Conservation (phyloP, 2,329 filamentous ascomycete species). For the Paecilomyces sp. region DNA sequence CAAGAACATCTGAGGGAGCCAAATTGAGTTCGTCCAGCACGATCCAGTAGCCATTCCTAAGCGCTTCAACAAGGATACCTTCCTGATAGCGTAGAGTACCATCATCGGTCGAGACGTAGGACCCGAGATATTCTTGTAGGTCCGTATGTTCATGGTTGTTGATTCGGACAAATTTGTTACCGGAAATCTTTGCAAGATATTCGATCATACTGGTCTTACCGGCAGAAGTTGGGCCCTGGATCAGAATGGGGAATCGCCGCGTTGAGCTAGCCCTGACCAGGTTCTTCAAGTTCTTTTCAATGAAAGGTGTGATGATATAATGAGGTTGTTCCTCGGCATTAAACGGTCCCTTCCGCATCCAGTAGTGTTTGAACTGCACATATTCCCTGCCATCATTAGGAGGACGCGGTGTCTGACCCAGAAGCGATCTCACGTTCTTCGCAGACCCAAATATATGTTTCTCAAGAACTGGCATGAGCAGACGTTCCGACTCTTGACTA, state of each 20-base stretch:
- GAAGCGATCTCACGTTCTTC: constrained; percentile 61
- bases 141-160: constrained; percentile 99
- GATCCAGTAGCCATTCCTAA: constrained; percentile 93
- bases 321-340: constrained; percentile 65
- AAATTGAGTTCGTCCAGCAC: constrained; percentile 96
- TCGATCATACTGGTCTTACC: constrained; percentile 99
- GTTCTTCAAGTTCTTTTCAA: constrained; percentile 91
- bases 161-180: constrained; percentile 95
- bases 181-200: constrained; percentile 91
- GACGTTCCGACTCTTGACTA: constrained; percentile 69
- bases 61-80: constrained; percentile 83
- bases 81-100: constrained; percentile 88
- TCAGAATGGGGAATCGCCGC: constrained; percentile 81
- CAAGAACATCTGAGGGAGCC: constrained; percentile 91
- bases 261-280: constrained; percentile 90
- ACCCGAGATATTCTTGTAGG: constrained; percentile 93
- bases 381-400: constrained; percentile 71
- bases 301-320: constrained; percentile 95
- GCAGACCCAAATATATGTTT: constrained; percentile 69
- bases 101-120: constrained; percentile 78
- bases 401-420: constrained; percentile 69
- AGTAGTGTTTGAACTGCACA: constrained; percentile 83
- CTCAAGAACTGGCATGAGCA: constrained; percentile 72
- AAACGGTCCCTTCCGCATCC: constrained; percentile 71
- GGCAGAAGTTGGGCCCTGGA: constrained; percentile 93